Evolutionary conservation across 768 basidiomycete genomes (phyloP), one percentile per base, ranked within the genome.

Genomic region (Glaciozyma antarctica): DNA sequence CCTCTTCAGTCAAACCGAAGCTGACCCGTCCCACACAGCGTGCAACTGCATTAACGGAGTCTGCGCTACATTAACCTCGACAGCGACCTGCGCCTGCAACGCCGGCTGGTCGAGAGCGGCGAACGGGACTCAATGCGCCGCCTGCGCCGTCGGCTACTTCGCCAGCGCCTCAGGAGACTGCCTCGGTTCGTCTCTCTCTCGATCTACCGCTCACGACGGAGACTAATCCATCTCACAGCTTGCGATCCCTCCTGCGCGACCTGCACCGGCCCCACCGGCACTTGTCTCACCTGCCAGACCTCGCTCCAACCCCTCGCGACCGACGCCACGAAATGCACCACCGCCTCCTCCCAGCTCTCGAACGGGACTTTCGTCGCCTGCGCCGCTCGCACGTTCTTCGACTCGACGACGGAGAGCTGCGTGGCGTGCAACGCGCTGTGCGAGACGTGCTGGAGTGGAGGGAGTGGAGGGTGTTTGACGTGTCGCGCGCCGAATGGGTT

Each of bases 1-100:
- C 8, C 38, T n/a, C 16, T 26, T 4, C 38, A 28, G 28, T n/a
- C n/a, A 2, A 0, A 30, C 8, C 28, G 43, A 26, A 44, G 24
- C 60, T 59, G 16, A 58, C 47, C 5, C 80, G 3, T 82, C 86
- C 3, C 48, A 28, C 0, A 5, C 41, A 38, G 43, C 81, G 2
- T 94, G 90, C 77, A 86, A 89, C 72, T 94, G 90, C 73, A 67
- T 85, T 58, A 92, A 92, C 71, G 90, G 90, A 3, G 76, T 83
- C 53, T 94, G 90, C 75, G 81, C 81, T 2, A 32, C 52, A 0
- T 43, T 30, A 26, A 59, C 60, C 26, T 69, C 81, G 0, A 81
- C 82, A 62, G 85, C 87, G 0, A 82, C 86, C 66, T 91, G 90
- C 72, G 76, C 81, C 6, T 93, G 90, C 74, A 85, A 85, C 70